Base-by-base conservation (phyloP, 2,329 filamentous ascomycete species). In the Diplodia mutila region DNA sequence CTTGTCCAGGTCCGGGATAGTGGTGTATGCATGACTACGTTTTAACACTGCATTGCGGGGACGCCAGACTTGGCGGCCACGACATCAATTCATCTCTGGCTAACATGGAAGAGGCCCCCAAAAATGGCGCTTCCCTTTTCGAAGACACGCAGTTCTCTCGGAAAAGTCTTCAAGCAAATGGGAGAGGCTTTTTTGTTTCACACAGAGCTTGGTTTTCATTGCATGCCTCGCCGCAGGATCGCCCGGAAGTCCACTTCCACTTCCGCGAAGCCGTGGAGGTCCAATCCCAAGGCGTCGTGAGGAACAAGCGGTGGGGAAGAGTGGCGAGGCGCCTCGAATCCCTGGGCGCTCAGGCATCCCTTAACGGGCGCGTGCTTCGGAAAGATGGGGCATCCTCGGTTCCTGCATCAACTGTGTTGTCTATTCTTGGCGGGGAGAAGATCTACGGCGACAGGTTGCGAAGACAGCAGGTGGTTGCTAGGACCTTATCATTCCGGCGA, bases 381-480 rank as follows among this genome's bases (percentile, higher is more conserved):
- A 32, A 63, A 63, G 46, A 63, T 63, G 59, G 59, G 57, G 46
- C 59, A 27, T 51, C 6, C 59, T 37, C 59, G 46, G 59, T 63
- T 63, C 59, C 46, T 63, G 59, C 46, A 21, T 37, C 27, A 18
- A 32, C n/a, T 18, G 55, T 23, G n/a, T 37, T 29, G 18, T 3
- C 18, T 23, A 8, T 51, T 18, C 59, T 63, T 25, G 11, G 18
- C n/a, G n/a, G 37, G 42, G 59, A 34, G 46, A 37, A 25, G 59
- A 63, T 63, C 27, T 61, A 23, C 57, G 6, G 25, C 12, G 25
- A 21, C 42, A 21, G n/a, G 3, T 32, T 14, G 4, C 39, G 7
- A n/a, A 42, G 14, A 42, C 14, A 14, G 16, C 37, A 18, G 14
- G 37, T n/a, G 39, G 18, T 8, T n/a, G n/a, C 42, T 9, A 14